phyloP scores from a whole-genome alignment of 192 early-diverging fungal genomes.

The Backusella australiensis region DNA sequence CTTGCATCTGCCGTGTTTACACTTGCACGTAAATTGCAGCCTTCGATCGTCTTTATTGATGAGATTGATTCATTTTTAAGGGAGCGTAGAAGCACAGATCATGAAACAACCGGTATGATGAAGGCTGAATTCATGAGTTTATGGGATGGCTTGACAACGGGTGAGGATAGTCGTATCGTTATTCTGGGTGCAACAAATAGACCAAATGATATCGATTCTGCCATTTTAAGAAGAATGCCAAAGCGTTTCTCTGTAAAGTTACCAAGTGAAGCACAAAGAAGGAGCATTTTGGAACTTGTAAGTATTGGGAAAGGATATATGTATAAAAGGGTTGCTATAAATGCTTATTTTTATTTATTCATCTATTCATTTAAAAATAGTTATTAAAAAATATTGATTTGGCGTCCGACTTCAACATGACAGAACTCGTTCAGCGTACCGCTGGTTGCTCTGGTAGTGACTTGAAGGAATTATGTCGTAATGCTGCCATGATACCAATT shows the following conservation, averaged over 20 bases:
- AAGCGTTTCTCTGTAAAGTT: conserved; percentile 87
- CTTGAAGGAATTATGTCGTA: conserved; percentile 96
- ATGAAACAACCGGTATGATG: conserved; percentile 98
- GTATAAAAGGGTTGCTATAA: not conserved
- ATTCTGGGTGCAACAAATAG: conserved; percentile 96
- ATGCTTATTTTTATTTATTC: not conserved
- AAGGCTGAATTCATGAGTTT: conserved; percentile 99
- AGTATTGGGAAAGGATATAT: conserved; percentile 52
- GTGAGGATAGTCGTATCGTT: conserved; percentile 62
- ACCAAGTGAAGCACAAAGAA: conserved; percentile 82
- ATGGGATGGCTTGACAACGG: conserved; percentile 94
- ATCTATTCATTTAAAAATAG: conserved; percentile 34
- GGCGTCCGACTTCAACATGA: conserved; percentile 63
- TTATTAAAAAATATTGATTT: conserved; percentile 75
- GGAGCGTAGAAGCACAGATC: conserved; percentile 84
- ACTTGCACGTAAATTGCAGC: conserved; percentile 91
- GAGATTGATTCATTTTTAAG: conserved; percentile 98
- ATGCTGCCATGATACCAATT: conserved; percentile 94
- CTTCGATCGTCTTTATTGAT: conserved; percentile 98
- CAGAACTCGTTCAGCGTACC: conserved; percentile 68
- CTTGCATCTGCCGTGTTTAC: conserved; percentile 91
- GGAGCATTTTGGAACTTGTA: conserved; percentile 76
- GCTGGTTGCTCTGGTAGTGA: conserved; percentile 90
- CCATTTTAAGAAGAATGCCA: conserved; percentile 97
- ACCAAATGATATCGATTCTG: conserved; percentile 96